Percentiles rank a stretch among this genome's conserved stretches.
phyloP scores from a whole-genome alignment of 2,329 filamentous ascomycete species.

The Colletotrichum costaricense region DNA sequence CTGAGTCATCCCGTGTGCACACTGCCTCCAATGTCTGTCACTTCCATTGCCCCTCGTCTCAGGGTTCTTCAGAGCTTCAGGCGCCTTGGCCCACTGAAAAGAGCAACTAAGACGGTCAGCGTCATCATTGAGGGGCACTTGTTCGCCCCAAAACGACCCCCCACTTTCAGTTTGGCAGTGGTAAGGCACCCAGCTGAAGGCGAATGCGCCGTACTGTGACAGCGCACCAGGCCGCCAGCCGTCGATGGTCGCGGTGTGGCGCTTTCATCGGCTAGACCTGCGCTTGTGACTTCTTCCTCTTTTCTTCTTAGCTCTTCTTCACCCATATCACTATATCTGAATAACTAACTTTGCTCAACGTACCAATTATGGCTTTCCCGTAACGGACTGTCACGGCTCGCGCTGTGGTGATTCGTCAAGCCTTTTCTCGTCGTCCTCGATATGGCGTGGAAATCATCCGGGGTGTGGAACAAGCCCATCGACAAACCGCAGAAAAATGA shows the following conservation, averaged over 20 bases:
- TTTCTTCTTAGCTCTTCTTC: slow-evolving; percentile 24
- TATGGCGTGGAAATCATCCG: slow-evolving; percentile 65
- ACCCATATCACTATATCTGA: not conserved
- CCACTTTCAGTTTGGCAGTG: slow-evolving; percentile 14
- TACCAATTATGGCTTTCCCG: slow-evolving; percentile 55
- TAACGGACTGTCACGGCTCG: slow-evolving; percentile 63
- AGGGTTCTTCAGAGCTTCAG: not conserved
- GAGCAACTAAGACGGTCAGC: slow-evolving; percentile 9
- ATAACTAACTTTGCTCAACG: slow-evolving; percentile 17
- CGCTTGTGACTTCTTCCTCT: slow-evolving; percentile 26
- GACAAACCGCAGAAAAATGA: slow-evolving; percentile 52
- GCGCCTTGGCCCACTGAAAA: not conserved
- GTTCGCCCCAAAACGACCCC: slow-evolving; percentile 2
- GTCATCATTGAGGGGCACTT: slow-evolving; percentile 34
- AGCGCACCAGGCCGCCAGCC: slow-evolving; percentile 28
- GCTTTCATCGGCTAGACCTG: slow-evolving; percentile 10
- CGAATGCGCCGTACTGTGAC: slow-evolving; percentile 21
- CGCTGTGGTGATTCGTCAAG: slow-evolving; percentile 58
- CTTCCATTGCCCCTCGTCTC: not conserved
- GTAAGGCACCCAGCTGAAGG: not conserved
- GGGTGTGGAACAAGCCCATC: slow-evolving; percentile 60
- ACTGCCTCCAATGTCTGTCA: not conserved
- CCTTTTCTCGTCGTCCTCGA: slow-evolving; percentile 31
- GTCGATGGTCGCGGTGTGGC: slow-evolving; percentile 17
- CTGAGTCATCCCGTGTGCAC: not conserved